Evolutionary conservation across 352 stramenopile species (phyloP), one percentile per base, ranked within the genome.

Genomic region (Plasmopara halstedii): DNA sequence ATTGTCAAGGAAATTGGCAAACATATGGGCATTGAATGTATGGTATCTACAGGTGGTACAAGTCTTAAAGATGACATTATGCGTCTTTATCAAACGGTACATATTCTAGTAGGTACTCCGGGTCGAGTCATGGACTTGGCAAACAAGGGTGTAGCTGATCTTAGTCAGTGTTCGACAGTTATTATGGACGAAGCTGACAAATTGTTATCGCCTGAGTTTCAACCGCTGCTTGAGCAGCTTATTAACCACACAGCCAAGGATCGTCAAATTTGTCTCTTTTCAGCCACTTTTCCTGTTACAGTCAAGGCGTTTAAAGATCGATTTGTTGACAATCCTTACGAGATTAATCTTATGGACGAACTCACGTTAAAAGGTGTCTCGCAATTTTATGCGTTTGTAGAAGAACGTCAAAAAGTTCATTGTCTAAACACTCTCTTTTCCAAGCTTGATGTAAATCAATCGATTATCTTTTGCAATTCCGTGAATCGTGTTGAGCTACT

Each of bases 151-250:
- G 89, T 99, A 13, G 96, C 95, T 10, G 95, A 99, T 54, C 66
- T 99, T 29, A 96, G 83, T 49, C 82, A 98, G 48, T 98, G 95
- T 69, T 85, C 83, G 42, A 99, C 95, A 1, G 93, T 99, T 36
- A 97, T 99, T 53, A 98, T 99, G 93, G 97, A 99, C 62, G 96
- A 99, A 83, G 97, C 97, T 10, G 97, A 99, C 72, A 99, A 99
- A 71, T 73, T 99, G 31, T 78, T 99, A 6, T 98, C 94, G 2
- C 89, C 95, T 10, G 96, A 99, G 62, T 99, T 99, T 61, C 90
- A 98, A 65, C 93, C 91, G 6, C 83, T 99, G 32, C 70, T 99
- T 23, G 96, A 99, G 74, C 85, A 99, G 61, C 81, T 99, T 36
- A 63, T 98, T n/a, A 98, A 94, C 61, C 70, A 94, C 63, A 90